Base-by-base conservation (phyloP, 345 rosid species). In the Erysimum cheiranthoides region DNA sequence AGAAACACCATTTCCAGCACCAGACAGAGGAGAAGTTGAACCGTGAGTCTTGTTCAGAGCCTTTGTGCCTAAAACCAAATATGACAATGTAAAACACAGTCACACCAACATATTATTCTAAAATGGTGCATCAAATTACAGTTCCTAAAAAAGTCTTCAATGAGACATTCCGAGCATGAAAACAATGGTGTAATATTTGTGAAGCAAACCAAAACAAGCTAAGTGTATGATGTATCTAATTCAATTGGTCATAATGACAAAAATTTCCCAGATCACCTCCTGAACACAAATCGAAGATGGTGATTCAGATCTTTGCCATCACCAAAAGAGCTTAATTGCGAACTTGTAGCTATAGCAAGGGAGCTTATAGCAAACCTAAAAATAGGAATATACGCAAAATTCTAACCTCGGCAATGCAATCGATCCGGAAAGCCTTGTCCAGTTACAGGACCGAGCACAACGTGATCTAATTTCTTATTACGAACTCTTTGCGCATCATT, bases 351-450 rank as follows among this genome's bases (percentile, higher is more conserved):
- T 14, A 45, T 45, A 14, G n/a, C 17, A n/a, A 43, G 17, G 16
- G 16, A 43, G 49, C 39, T 53, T 18, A 2, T 53, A 68, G 57
- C 45, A 35, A 28, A 56, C 13, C 52, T 62, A 42, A 62, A 34
- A 4, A 49, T 65, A 63, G 2, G 39, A 56, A 27, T 21, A 11
- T 38, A 43, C 13, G 2, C 46, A 60, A 70, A 46, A 57, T n/a
- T 3, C 75, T 49, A 79, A 95, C 97, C 96, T 87, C 59, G 84
- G 78, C 98, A 92, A 60, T 92, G 96, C 79, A 92, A 80, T 38
- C 97, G 93, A 71, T 92, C 81, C 2, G 83, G 85, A 66, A 89
- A 85, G 82, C 98, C 97, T 81, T 83, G 82, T 39, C 97, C 99
- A 58, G 98, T 88, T 12, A 84, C 84, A 39, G 86, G 86, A 9